These are phyloP conservation scores for Debaryomyces sp. DNA, from an alignment of 1,139 yeast genomes.

Conservation along the genomic window DNA sequence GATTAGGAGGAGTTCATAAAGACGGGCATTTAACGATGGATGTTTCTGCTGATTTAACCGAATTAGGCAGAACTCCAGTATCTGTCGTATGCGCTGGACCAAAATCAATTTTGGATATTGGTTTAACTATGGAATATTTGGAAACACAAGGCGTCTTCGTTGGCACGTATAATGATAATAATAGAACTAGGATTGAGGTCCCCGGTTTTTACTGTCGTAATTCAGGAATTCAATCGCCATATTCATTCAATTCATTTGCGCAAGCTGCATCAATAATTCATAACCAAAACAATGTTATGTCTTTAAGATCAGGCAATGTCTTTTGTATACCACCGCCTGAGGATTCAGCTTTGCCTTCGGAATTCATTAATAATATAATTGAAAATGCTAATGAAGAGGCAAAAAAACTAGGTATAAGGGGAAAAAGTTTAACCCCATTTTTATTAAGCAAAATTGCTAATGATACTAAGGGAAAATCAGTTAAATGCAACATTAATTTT, in stretches of 20 bases:
- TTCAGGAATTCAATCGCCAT: conserved; percentile 75
- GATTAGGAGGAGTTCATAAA: conserved; percentile 89
- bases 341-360: conserved; percentile 59
- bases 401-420: conserved; percentile 51
- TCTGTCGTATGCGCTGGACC: conserved; percentile 94
- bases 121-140: conserved; percentile 78
- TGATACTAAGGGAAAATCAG: conserved; percentile 69
- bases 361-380: conserved; percentile 57
- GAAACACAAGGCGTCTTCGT: conserved; percentile 85
- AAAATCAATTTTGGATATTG: conserved; percentile 80
- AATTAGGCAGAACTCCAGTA: conserved; percentile 78
- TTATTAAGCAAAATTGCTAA: conserved; percentile 65
- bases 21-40: conserved; percentile 79
- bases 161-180: conserved; percentile 48
- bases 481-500: conserved; percentile 70
- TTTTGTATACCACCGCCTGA: conserved; percentile 85
- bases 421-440: conserved; percentile 82
- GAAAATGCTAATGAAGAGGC: conserved; percentile 63
- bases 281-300: conserved; percentile 53
- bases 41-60: conserved; percentile 85
- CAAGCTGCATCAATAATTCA: conserved; percentile 68
- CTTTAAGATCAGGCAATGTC: conserved; percentile 65
- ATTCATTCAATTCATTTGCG: conserved; percentile 50
- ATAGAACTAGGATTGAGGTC: conserved; percentile 36
- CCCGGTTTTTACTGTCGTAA: conserved; percentile 86